Evolutionary conservation across 1,284 basidiomycete genomes (phyloP).

Genomic region (Ceratobasidium sp.): DNA sequence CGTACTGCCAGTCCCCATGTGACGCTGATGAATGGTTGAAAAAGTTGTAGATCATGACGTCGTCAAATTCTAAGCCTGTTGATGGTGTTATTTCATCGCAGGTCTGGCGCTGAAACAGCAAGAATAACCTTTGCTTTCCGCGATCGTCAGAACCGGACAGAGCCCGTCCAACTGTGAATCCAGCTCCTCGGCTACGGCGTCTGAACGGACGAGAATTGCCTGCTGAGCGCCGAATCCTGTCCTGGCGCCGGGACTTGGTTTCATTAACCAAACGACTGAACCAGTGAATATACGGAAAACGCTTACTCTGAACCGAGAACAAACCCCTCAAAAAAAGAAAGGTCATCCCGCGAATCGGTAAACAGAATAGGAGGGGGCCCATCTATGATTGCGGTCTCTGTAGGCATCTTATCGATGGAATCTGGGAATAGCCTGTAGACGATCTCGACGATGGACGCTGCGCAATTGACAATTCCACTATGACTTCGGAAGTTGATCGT

Average conservation of each 20-base stretch:
- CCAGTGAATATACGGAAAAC: too few relatives aligned
- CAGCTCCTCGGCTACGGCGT: constrained; percentile 63
- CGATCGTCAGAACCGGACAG: constrained; percentile 63
- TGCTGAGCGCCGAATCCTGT: constrained; percentile 28
- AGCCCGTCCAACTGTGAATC: constrained; percentile 68
- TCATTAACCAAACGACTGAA: not conserved
- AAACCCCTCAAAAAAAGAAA: not conserved
- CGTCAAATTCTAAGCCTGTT: constrained; percentile 22
- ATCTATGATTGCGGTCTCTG: constrained; percentile 36
- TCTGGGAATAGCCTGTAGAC: constrained; percentile 41
- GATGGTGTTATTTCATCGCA: too few relatives aligned
- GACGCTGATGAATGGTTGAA: constrained; percentile 41
- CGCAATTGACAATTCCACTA: constrained; percentile 44
- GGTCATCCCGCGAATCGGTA: not conserved
- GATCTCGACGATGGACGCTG: constrained; percentile 38
- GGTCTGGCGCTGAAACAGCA: constrained; percentile 56
- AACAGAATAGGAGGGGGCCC: constrained; percentile 36
- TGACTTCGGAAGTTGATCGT: constrained; percentile 46
- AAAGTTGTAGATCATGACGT: constrained; percentile 45
- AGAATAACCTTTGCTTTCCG: constrained; percentile 55
- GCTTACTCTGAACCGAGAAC: not conserved
- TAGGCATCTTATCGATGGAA: constrained; percentile 43
- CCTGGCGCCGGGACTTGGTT: not conserved
- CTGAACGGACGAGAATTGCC: constrained; percentile 71
- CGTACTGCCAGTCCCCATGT: constrained; percentile 19